Conservation (phyloP, 768 basidiomycete species). For the Tremella yokohamensis region DNA sequence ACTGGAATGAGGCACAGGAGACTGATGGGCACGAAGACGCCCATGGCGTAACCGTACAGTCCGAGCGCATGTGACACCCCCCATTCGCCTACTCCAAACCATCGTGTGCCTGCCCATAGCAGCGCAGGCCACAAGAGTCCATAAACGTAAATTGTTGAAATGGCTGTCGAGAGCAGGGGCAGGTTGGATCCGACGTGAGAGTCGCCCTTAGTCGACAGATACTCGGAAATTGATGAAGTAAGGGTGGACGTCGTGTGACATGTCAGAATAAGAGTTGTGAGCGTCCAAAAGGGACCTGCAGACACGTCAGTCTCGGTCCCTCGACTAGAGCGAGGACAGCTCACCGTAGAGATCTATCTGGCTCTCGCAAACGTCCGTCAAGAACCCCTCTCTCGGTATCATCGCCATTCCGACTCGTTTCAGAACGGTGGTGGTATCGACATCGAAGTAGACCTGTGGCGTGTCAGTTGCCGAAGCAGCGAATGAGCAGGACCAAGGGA, state of each 20-base stretch:
- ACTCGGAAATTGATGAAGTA: slow-evolving; percentile 79
- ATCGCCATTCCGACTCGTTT: slow-evolving; percentile 40
- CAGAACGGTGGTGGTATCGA: slow-evolving; percentile 40
- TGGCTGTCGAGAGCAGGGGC: slow-evolving; percentile 73
- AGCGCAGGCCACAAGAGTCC: slow-evolving; percentile 74
- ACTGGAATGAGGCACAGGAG: slow-evolving; percentile 77
- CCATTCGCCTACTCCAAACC: slow-evolving; percentile 86
- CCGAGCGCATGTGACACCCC: slow-evolving; percentile 65
- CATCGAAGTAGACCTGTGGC: slow-evolving; percentile 43
- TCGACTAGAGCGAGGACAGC: slow-evolving; percentile 22
- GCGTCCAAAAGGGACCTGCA: slow-evolving; percentile 97
- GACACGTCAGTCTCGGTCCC: slow-evolving; percentile 55
- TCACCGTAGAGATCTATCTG: slow-evolving; percentile 50
- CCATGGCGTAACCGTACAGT: slow-evolving; percentile 54
- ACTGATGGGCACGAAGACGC: slow-evolving; percentile 46
- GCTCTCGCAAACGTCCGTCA: slow-evolving; percentile 47
- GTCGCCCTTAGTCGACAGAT: slow-evolving; percentile 59
- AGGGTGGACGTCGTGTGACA: slow-evolving; percentile 92
- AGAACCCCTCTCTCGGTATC: slow-evolving; percentile 44
- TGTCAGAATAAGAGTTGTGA: slow-evolving; percentile 88
- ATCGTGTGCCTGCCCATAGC: slow-evolving; percentile 79
- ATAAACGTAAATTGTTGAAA: slow-evolving; percentile 74
- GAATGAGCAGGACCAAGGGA: not conserved
- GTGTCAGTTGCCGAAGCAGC: not conserved
- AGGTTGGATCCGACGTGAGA: slow-evolving; percentile 58